These are phyloP conservation scores for Herpotrichia juniperi DNA, from an alignment of 2,329 filamentous ascomycete genomes.

Conservation along the genomic window DNA sequence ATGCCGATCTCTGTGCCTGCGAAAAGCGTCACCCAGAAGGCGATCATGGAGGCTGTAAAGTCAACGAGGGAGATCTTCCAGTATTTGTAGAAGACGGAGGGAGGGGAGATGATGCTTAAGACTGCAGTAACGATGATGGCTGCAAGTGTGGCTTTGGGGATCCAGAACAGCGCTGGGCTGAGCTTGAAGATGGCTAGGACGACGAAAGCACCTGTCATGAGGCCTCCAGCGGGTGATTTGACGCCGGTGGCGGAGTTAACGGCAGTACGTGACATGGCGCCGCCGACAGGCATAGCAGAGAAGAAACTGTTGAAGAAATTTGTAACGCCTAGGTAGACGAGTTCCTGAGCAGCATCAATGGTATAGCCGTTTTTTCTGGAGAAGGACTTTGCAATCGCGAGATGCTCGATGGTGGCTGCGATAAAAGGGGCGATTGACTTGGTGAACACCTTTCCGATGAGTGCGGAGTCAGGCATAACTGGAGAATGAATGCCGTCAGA, in stretches of 20 bases:
- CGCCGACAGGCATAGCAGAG: conserved; percentile 68
- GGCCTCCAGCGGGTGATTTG: conserved; percentile 64
- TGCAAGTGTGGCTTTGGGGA: conserved; percentile 69
- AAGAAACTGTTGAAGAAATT: conserved; percentile 72
- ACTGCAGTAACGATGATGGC: conserved; percentile 72
- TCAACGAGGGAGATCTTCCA: conserved; percentile 70
- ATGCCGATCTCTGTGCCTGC: conserved; percentile 66
- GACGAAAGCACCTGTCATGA: conserved; percentile 67
- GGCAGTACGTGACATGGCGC: conserved; percentile 70
- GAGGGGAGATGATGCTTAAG: conserved; percentile 64
- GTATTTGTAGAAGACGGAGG: conserved; percentile 66
- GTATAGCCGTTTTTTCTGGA: conserved; percentile 66
- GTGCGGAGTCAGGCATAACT: conserved; percentile 51
- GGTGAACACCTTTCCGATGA: conserved; percentile 61
- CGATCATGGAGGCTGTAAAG: conserved; percentile 67
- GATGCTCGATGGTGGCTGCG: conserved; percentile 66
- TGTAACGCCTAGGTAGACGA: conserved; percentile 66
- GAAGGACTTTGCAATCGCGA: conserved; percentile 69
- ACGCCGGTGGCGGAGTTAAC: conserved; percentile 71
- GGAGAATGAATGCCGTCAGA: conserved; percentile 62
- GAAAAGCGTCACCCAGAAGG: conserved; percentile 69
- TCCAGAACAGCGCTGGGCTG: conserved; percentile 67
- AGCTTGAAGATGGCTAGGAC: conserved; percentile 67
- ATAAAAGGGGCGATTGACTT: conserved; percentile 67
- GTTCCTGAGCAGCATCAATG: conserved; percentile 69